These are phyloP conservation scores for Starmerella ratchasimensis DNA, from an alignment of 805 yeast genomes.

Conservation along the genomic window DNA sequence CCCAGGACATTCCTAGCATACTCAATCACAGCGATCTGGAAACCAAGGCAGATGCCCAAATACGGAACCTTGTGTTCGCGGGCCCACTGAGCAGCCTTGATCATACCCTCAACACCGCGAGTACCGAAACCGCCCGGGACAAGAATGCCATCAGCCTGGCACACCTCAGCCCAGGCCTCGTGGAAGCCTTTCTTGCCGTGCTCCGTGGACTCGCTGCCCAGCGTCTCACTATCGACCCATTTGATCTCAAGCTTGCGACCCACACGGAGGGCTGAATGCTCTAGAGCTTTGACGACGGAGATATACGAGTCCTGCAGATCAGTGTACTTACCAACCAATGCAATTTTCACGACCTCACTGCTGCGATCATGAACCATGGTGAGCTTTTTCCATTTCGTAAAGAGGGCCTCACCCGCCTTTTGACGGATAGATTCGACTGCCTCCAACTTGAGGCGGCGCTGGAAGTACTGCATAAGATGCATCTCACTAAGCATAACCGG, in stretches of 20 bases:
- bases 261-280: constrained; percentile 88
- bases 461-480: constrained; percentile 59
- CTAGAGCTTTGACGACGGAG: constrained; percentile 88
- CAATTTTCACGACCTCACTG: constrained; percentile 79
- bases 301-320: constrained; percentile 88
- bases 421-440: constrained; percentile 38
- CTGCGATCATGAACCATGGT: constrained; percentile 73
- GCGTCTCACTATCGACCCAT: constrained; percentile 92
- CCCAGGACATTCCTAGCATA: constrained; percentile 72
- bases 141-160: constrained; percentile 89
- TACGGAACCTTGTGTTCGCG: constrained; percentile 88
- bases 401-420: constrained; percentile 53
- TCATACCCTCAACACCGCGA: constrained; percentile 98
- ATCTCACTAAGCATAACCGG: constrained; percentile 84
- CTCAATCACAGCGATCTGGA: constrained; percentile 94
- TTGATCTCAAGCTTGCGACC: constrained; percentile 69
- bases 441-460: constrained; percentile 48
- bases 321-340: constrained; percentile 94
- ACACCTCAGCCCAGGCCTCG: constrained; percentile 87
- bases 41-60: constrained; percentile 92
- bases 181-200: constrained; percentile 74
- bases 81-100: constrained; percentile 95
- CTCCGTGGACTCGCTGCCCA: constrained; percentile 47
- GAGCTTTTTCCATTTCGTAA: constrained; percentile 64
- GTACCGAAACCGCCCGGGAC: constrained; percentile 98